Conservation (phyloP, 1,284 basidiomycete species). For the Cryptococcus neoformans region DNA sequence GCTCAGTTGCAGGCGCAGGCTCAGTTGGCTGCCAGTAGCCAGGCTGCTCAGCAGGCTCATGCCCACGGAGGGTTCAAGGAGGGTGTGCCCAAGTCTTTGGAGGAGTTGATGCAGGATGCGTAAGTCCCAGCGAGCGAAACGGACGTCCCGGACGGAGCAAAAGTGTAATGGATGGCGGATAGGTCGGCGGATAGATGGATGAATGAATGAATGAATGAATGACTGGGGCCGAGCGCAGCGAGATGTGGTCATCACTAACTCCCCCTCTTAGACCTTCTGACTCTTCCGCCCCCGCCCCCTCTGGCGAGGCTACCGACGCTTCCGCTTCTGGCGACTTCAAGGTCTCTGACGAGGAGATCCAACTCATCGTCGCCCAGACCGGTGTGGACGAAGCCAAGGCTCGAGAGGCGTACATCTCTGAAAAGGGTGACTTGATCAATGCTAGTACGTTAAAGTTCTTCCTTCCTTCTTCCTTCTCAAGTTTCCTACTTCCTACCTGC, state of each 20-base stretch:
- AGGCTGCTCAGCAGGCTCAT: constrained; percentile 48
- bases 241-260: no score
- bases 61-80: constrained; percentile 50
- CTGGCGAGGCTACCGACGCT: constrained; percentile 58
- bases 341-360: constrained; percentile 90
- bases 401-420: constrained; percentile 79
- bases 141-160: no score
- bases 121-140: constrained; percentile 20
- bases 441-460: constrained; percentile 65
- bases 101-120: constrained; percentile 58
- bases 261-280: background rate
- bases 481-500: no score
- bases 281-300: background rate
- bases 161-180: background rate
- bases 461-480: no score
- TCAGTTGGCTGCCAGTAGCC: constrained; percentile 61
- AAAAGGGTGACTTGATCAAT: constrained; percentile 87
- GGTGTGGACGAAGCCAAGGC: constrained; percentile 82
- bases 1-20: constrained; percentile 81
- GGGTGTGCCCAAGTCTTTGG: constrained; percentile 57
- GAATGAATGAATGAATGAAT: no score
- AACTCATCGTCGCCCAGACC: constrained; percentile 84
- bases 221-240: background rate
- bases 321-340: constrained; percentile 66
- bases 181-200: background rate